These are phyloP conservation scores for Zalaria sp. DNA, from an alignment of 2,329 filamentous ascomycete genomes.

Conservation along the genomic window DNA sequence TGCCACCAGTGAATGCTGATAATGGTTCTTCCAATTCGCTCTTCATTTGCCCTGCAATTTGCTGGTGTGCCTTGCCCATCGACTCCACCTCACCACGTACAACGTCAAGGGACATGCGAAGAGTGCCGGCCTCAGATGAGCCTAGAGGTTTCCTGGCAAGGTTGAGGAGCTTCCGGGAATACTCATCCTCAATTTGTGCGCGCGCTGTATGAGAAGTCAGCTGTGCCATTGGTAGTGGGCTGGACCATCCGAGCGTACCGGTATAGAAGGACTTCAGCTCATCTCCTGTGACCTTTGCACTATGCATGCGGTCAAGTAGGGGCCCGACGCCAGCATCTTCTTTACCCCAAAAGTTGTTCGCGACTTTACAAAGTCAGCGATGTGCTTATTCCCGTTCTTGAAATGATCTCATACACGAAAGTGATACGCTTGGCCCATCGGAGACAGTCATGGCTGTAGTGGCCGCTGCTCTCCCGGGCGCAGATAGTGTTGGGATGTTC, in stretches of 20 bases:
- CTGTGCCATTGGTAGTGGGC: not conserved
- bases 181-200: slow-evolving; percentile 91
- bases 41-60: slow-evolving; percentile 88
- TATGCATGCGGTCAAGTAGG: slow-evolving; percentile 85
- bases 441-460: slow-evolving; percentile 18
- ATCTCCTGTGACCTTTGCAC: slow-evolving; percentile 86
- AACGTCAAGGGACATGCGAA: slow-evolving; percentile 74
- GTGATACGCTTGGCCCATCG: slow-evolving; percentile 20
- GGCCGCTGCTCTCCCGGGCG: slow-evolving; percentile 6
- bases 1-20: slow-evolving; percentile 77
- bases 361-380: slow-evolving; percentile 47
- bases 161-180: slow-evolving; percentile 73
- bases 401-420: slow-evolving; percentile 16
- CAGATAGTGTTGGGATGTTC: no score
- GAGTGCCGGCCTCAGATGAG: slow-evolving; percentile 70
- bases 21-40: slow-evolving; percentile 89
- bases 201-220: slow-evolving; percentile 45
- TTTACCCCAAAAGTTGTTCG: slow-evolving; percentile 99
- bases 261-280: slow-evolving; percentile 86
- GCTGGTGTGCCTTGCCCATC: slow-evolving; percentile 87
- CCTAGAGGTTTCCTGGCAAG: slow-evolving; percentile 81
- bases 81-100: slow-evolving; percentile 79
- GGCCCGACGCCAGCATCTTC: slow-evolving; percentile 91
- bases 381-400: slow-evolving; percentile 17
- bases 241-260: slow-evolving; percentile 33